Conservation (phyloP, 2,329 filamentous ascomycete genomes). For the Hypomyces perniciosus region DNA sequence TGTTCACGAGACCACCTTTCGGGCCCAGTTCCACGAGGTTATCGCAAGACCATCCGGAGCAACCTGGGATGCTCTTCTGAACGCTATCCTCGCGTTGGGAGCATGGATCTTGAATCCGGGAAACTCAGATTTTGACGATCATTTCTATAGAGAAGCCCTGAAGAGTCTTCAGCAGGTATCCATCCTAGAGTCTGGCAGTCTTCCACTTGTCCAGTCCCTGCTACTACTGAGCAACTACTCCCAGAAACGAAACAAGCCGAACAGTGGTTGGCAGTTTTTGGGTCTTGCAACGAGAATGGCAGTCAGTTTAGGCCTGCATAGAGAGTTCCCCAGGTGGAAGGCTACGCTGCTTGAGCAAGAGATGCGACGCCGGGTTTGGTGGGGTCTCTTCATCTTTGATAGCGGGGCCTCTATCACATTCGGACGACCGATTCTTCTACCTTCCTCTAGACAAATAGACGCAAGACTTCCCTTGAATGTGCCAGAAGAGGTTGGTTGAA, state of each 20-base stretch:
- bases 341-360: constrained; percentile 30
- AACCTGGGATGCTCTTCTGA: constrained; percentile 31
- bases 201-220: constrained; percentile 26
- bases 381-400: constrained; percentile 39
- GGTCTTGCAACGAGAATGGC: constrained; percentile 43
- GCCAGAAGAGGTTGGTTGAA: no score
- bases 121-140: constrained; percentile 22
- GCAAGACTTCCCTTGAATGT: constrained; percentile 16
- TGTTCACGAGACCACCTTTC: constrained; percentile 40
- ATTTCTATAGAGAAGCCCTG: constrained; percentile 24
- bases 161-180: constrained; percentile 23
- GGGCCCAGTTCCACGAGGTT: constrained; percentile 30
- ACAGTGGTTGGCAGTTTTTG: constrained; percentile 42
- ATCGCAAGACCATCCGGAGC: constrained; percentile 23
- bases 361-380: constrained; percentile 36
- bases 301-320: constrained; percentile 40
- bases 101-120: constrained; percentile 27
- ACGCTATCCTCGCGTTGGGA: constrained; percentile 33
- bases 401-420: constrained; percentile 42
- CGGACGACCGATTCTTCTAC: no score
- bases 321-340: constrained; percentile 32
- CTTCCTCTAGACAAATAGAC: constrained; percentile 1
- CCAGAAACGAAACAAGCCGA: constrained; percentile 42
- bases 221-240: constrained; percentile 34
- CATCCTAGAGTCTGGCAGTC: constrained; percentile 28